Evolutionary conservation across 768 basidiomycete species (phyloP).

Genomic region (Russula brevipes): DNA sequence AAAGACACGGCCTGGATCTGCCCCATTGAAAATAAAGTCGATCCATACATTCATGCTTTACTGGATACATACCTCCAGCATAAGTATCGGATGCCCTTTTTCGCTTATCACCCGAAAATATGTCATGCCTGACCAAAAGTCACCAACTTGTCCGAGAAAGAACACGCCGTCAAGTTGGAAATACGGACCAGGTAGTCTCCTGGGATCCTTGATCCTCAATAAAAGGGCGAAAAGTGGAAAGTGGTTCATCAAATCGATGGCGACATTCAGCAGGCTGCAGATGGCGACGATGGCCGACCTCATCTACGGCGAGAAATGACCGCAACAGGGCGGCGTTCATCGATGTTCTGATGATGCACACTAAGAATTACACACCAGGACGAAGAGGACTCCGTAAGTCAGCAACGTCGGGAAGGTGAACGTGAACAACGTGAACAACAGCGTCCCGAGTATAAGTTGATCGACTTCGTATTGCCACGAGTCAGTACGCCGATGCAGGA

Average conservation of each 20-base stretch:
- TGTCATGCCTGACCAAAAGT: slow-evolving; percentile 5
- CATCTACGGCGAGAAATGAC: slow-evolving; percentile 35
- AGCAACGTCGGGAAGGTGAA: slow-evolving; percentile 83
- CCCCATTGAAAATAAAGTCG: background rate
- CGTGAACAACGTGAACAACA: slow-evolving; percentile 75
- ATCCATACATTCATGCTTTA: too few species aligned
- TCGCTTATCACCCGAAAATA: slow-evolving; percentile 15
- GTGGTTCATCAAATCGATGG: slow-evolving; percentile 79
- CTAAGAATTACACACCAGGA: slow-evolving; percentile 43
- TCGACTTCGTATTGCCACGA: slow-evolving; percentile 89
- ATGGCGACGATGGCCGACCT: slow-evolving; percentile 50
- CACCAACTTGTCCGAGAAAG: background rate
- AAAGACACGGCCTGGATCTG: slow-evolving; percentile 18
- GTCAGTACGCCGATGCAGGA: slow-evolving; percentile 81
- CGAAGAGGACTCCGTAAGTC: slow-evolving; percentile 82
- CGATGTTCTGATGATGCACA: background rate
- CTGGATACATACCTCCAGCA: slow-evolving; percentile 16
- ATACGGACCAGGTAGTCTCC: slow-evolving; percentile 66
- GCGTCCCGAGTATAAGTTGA: slow-evolving; percentile 91
- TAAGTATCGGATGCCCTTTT: background rate
- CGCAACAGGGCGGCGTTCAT: background rate
- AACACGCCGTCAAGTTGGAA: background rate
- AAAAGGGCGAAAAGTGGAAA: slow-evolving; percentile 89
- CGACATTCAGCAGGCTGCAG: slow-evolving; percentile 58
- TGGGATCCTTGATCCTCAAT: slow-evolving; percentile 77